These are phyloP conservation scores for Aureobasidium pullulans DNA, from an alignment of 2,329 filamentous ascomycete species.

Conservation along the genomic window DNA sequence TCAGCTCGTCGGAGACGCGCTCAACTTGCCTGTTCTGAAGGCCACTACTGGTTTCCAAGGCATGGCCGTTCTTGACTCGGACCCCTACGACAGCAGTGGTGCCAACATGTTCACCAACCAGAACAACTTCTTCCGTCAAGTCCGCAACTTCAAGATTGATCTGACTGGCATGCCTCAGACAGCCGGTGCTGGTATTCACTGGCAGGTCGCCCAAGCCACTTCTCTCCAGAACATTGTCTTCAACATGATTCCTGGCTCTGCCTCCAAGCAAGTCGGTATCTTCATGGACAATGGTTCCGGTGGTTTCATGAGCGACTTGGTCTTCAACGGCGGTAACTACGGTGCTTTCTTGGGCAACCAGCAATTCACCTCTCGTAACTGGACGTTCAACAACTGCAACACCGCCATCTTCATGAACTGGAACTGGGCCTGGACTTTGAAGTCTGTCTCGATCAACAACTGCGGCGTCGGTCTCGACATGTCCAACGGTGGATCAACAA, in stretches of 20 bases:
- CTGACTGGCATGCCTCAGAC: conserved; percentile 30
- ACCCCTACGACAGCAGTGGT: conserved; percentile 64
- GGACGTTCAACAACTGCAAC: conserved; percentile 42
- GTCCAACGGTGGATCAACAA: conserved; percentile 36
- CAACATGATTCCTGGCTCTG: conserved; percentile 42
- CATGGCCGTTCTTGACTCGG: conserved; percentile 81
- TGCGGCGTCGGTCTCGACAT: conserved; percentile 43
- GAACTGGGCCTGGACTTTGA: conserved; percentile 47
- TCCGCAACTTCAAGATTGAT: conserved; percentile 49
- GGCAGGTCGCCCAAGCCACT: conserved; percentile 50
- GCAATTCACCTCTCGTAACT: conserved; percentile 50
- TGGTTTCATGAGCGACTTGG: conserved; percentile 52
- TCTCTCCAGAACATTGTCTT: conserved; percentile 57
- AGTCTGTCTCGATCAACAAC: conserved; percentile 39
- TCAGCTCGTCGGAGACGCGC: conserved; percentile 77
- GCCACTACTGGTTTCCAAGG: conserved; percentile 57
- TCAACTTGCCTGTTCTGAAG: conserved; percentile 54
- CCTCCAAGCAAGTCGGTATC: conserved; percentile 49
- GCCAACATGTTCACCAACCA: conserved; percentile 34
- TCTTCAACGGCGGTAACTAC: conserved; percentile 54
- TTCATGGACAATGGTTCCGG: conserved; percentile 55
- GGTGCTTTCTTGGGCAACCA: conserved; percentile 57
- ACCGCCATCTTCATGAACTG: conserved; percentile 49
- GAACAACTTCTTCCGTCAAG: conserved; percentile 50
- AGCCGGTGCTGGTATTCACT: conserved; percentile 40